These are phyloP conservation scores for Nicotiana attenuata DNA, from an alignment of 257 asterid genomes.

Conservation along the genomic window DNA sequence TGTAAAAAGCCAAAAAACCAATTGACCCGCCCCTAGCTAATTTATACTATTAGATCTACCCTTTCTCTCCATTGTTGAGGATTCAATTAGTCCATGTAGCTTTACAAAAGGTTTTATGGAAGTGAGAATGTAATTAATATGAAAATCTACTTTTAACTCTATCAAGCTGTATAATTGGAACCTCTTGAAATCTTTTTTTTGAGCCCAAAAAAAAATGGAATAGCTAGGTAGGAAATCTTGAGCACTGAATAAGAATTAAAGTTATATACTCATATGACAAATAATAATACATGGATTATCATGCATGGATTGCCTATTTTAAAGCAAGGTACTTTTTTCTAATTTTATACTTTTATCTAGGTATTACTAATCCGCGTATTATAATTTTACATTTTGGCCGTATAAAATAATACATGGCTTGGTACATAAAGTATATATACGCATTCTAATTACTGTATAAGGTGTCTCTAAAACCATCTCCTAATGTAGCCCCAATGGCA, in stretches of 20 bases:
- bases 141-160: neutral
- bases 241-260: neutral
- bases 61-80: neutral
- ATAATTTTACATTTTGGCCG: neutral
- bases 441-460: too few relatives aligned
- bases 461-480: too few relatives aligned
- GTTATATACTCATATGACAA: neutral
- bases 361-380: neutral
- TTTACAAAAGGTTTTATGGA: neutral
- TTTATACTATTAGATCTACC: neutral
- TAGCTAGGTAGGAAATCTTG: too few relatives aligned
- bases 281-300: neutral
- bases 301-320: neutral
- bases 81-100: neutral
- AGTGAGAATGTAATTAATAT: neutral
- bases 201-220: too few relatives aligned
- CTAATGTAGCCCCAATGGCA: too few relatives aligned
- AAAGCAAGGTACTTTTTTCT: neutral
- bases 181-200: too few relatives aligned
- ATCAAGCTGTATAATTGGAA: too few relatives aligned
- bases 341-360: neutral
- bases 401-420: neutral
- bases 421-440: neutral
- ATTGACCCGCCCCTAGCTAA: neutral
- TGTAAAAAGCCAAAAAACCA: too few relatives aligned